Conservation (phyloP, 2,329 filamentous ascomycete species). For the Ophiostoma pallidulum region DNA sequence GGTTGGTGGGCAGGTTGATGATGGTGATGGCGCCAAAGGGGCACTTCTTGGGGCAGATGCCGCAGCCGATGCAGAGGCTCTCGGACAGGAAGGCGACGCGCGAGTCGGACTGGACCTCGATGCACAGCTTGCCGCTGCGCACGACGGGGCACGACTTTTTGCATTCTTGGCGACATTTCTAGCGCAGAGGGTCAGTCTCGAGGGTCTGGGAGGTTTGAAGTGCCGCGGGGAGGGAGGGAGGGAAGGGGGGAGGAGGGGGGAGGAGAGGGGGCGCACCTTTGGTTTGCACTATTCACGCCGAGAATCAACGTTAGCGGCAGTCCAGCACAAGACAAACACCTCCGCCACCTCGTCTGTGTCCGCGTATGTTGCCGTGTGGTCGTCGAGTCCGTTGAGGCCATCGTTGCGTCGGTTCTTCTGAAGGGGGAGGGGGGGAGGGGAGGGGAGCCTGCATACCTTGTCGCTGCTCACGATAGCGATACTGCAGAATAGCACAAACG, state of each 20-base stretch:
- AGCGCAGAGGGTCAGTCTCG: background rate
- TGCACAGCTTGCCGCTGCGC: constrained; percentile 80
- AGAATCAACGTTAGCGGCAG: constrained; percentile 26
- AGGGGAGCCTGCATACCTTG: constrained; percentile 64
- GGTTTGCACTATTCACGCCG: constrained; percentile 62
- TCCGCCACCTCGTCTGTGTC: background rate
- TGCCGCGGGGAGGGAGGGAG: no score
- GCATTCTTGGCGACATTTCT: constrained; percentile 98
- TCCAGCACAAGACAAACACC: background rate
- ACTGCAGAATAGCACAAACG: constrained; percentile 53
- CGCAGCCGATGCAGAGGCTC: constrained; percentile 87
- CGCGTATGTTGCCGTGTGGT: background rate
- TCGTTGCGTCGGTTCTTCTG: no score
- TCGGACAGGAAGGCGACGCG: constrained; percentile 98
- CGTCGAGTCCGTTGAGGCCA: no score
- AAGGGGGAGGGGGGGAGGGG: constrained; percentile 29
- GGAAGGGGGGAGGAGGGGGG: no score
- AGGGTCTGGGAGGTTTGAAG: background rate
- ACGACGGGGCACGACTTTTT: constrained; percentile 98
- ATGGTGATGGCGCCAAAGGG: constrained; percentile 98
- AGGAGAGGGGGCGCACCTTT: constrained; percentile 47
- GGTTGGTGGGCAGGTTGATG: constrained; percentile 99
- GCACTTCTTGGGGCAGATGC: constrained; percentile 99
- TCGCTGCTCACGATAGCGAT: constrained; percentile 98
- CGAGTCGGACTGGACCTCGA: constrained; percentile 80